Evolutionary conservation across 1,284 basidiomycete genomes (phyloP), one percentile per base, ranked within the genome.

Genomic region (Ceratobasidium sp.): DNA sequence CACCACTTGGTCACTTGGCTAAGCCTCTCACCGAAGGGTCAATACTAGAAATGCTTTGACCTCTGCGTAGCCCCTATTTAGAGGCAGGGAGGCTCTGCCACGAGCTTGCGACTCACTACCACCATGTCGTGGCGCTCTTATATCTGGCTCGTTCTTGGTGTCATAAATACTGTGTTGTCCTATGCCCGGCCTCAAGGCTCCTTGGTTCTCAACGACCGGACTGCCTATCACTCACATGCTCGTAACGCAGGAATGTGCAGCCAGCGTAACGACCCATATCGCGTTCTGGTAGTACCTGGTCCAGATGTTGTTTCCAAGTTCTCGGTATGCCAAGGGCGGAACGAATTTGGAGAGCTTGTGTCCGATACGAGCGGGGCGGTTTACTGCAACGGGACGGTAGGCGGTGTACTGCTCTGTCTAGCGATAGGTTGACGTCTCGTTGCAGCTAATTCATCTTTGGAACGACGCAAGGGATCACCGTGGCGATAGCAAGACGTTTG

Each of bases 401-500:
- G 68, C 39, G 7, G 29, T 22, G 24, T 19, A 43, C n/a, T 43
- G 13, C n/a, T 34, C 37, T 39, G 46, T 58, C 34, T 22, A 13
- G 37, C 41, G 27, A 48, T 37, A 5, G 14, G 14, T 37, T 22
- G 37, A 43, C n/a, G 2, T 27, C 34, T 69, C 29, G 37, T 56
- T 9, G 2, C 22, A 71, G 68, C 43, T 71, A 8, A 29, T 71
- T 11, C 68, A 71, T 24, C 56, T 71, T 1, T 59, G 54, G 68
- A 61, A 59, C 13, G 68, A 71, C 68, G 68, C 68, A 13, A 71
- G 54, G n/a, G 56, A 71, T 16, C 68, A 71, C 19, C 9, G n/a
- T 37, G 54, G 54, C 6, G 96, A 98, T 82, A 90, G 90, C 72
- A 98, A 98, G 83, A 95, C 92, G 0, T 92, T 98, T 81, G 91